Conservation (phyloP, 2,329 filamentous ascomycete genomes). For the Fusarium sp. region DNA sequence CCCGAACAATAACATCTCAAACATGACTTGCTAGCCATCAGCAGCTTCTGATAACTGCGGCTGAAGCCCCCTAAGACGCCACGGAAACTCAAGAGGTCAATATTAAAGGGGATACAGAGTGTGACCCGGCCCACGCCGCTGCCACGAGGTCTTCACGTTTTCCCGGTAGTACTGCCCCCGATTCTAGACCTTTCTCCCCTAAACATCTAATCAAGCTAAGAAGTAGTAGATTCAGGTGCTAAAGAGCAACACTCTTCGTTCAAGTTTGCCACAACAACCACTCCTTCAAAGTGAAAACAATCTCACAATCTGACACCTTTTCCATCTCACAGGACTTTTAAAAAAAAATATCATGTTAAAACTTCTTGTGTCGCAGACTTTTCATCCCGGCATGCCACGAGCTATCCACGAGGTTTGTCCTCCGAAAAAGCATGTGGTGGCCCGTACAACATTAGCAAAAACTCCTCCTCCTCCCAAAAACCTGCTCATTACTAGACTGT, state of each 20-base stretch:
- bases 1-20: not conserved
- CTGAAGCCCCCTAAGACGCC: not conserved
- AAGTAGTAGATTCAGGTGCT: not conserved
- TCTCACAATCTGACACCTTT: not conserved
- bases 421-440: slow-evolving; percentile 1
- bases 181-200: not conserved
- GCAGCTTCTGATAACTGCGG: not conserved
- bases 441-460: not conserved
- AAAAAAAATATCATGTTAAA: not conserved
- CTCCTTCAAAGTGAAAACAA: not conserved
- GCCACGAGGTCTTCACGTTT: slow-evolving; percentile 13
- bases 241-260: not conserved
- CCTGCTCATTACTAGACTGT: not conserved
- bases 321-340: not conserved
- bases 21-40: not conserved
- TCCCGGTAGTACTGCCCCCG: not conserved
- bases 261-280: not conserved
- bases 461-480: not conserved
- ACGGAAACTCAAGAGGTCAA: not conserved
- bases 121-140: slow-evolving; percentile 4
- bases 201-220: not conserved
- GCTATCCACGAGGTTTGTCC: slow-evolving; percentile 13
- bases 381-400: slow-evolving; percentile 4
- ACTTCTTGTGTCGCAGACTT: not conserved
- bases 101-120: not conserved